Evolutionary conservation across 441 rosid species (phyloP).

Genomic region (Syzygium syzygioides): DNA sequence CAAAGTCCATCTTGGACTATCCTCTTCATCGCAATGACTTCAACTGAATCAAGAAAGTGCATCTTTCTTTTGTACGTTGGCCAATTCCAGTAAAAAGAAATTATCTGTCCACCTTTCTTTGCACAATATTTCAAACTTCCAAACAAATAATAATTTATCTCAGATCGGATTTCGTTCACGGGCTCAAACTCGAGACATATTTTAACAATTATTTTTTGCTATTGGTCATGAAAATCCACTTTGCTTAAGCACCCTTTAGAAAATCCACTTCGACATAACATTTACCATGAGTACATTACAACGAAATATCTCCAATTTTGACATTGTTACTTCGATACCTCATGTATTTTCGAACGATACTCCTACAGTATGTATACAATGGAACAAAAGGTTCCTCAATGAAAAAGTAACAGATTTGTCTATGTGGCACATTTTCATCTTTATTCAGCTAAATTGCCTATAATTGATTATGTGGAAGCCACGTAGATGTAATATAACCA

Average conservation of each 20-base stretch:
- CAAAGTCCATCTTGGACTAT: too few relatives aligned
- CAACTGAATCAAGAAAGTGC: too few relatives aligned
- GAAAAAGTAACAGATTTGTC: background rate
- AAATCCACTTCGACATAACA: background rate
- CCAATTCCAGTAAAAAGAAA: too few relatives aligned
- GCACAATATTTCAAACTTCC: too few relatives aligned
- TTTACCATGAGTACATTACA: fast-evolving
- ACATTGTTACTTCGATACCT: background rate
- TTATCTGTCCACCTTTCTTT: too few relatives aligned
- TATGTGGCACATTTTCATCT: background rate
- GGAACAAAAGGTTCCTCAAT: background rate
- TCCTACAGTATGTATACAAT: background rate
- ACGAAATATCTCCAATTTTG: background rate
- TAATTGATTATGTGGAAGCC: background rate
- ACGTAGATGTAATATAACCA: background rate
- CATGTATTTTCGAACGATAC: background rate
- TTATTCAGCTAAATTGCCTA: background rate
- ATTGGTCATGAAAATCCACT: background rate
- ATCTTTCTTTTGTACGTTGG: too few relatives aligned
- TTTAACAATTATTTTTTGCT: background rate
- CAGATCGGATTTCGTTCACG: too few relatives aligned
- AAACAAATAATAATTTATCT: too few relatives aligned
- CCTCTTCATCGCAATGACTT: too few relatives aligned
- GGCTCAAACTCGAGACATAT: too few relatives aligned
- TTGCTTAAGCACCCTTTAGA: background rate